Evolutionary conservation across 2,329 filamentous ascomycete species (phyloP), one percentile per base, ranked within the genome.

Genomic region (Aspergillus nomiae): DNA sequence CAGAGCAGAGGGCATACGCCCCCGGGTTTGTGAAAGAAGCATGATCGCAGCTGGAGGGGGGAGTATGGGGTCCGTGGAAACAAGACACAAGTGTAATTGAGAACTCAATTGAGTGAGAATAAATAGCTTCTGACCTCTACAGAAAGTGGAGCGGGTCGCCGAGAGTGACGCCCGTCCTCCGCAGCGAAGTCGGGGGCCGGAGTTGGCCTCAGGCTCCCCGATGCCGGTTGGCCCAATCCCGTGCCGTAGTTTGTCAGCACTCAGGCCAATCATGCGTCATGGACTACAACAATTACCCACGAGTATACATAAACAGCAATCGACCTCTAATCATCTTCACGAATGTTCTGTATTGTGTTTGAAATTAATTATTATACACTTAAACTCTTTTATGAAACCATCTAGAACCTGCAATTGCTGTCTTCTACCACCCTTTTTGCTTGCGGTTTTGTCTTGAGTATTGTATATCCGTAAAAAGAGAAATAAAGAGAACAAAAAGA

Each of bases 21-120:
- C 71, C 61, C 71, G 68, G 43, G 71, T 66, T 63, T 74, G 72
- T 38, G 71, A 68, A 55, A 73, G 65, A 67, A 74, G 65, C 72
- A 74, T 74, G 63, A 61, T 67, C 38, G 50, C n/a, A 30, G 28
- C 57, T 26, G 61, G 28, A 34, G 36, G 50, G 48, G 21, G 21
- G 21, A 24, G 43, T 34, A 50, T 51, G 60, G 28, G 58, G 54
- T 54, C 55, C 34, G 53, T 26, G 24, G 46, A n/a, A 21, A 38
- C 32, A 36, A 43, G 43, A 55, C 56, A 56, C 56, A 30, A 58
- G 24, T 46, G 59, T 28, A 21, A 21, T 14, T n/a, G 28, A 24
- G 48, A 26, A 56, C 19, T 56, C 38, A 63, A 54, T 48, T 58
- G 41, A 41, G 26, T 46, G 50, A 61, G 36, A 50, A 26, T 38